A percentile compares a stretch with the other conserved stretches of the same genome.
These are phyloP conservation scores for Aspergillus sergii DNA, from an alignment of 2,329 filamentous ascomycete genomes.

Conservation along the genomic window DNA sequence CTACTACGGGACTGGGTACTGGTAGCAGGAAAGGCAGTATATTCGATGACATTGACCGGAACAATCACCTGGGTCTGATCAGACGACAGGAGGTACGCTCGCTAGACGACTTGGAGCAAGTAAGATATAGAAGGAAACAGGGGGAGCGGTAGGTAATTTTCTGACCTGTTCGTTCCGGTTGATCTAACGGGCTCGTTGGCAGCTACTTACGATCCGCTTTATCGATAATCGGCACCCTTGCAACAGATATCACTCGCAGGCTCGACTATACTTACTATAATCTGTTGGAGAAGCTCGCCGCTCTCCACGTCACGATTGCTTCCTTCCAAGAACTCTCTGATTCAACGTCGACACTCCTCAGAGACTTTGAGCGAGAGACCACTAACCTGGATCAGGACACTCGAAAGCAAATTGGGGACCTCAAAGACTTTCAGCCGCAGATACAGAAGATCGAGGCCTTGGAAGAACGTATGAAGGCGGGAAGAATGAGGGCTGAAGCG, in stretches of 20 bases:
- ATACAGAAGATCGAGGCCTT: slow-evolving; percentile 38
- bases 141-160: slow-evolving; percentile 68
- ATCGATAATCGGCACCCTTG: slow-evolving; percentile 38
- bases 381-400: slow-evolving; percentile 39
- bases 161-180: neutral
- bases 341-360: slow-evolving; percentile 39
- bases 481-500: slow-evolving; percentile 36
- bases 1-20: slow-evolving; percentile 26
- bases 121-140: slow-evolving; percentile 70
- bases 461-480: slow-evolving; percentile 42
- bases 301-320: slow-evolving; percentile 43
- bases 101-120: slow-evolving; percentile 38
- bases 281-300: slow-evolving; percentile 47
- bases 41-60: slow-evolving; percentile 28
- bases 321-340: slow-evolving; percentile 45
- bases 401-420: slow-evolving; percentile 38
- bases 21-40: slow-evolving; percentile 34
- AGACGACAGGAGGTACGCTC: slow-evolving; percentile 34
- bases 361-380: slow-evolving; percentile 42
- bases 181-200: slow-evolving; percentile 8
- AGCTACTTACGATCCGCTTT: slow-evolving; percentile 39
- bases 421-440: slow-evolving; percentile 43
- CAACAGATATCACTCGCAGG: slow-evolving; percentile 48
- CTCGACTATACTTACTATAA: slow-evolving; percentile 54
- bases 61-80: slow-evolving; percentile 30